Base-by-base conservation (phyloP, 306 rosid species). In the Trifolium pratense region DNA sequence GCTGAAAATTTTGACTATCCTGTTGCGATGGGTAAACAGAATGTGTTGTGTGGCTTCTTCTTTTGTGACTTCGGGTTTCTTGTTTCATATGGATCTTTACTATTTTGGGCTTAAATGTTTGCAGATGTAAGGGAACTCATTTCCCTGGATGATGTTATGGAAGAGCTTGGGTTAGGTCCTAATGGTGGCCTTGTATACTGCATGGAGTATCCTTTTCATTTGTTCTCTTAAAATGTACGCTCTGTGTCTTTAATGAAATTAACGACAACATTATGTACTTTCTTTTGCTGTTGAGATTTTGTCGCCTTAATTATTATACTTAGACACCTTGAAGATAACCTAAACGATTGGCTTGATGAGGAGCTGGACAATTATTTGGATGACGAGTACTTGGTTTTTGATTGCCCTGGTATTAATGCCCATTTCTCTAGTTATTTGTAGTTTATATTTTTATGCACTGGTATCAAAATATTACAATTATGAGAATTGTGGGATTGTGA, bases 1-100 rank as follows among this genome's bases (percentile, higher is more conserved):
- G 98, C 98, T 3, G 98, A 94, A 74, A 85, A 84, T 80, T 94
- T 94, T 71, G 96, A 94, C 83, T 94, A 91, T 81, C 98, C 98
- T 29, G 94, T 94, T 63, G 97, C 91, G 0, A 81, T 89, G 84
- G 98, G 97, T 94, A 79, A 80, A 56, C 42, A 9, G 18, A 45
- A 29, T n/a, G 75, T 26, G 69, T 57, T 26, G 0, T 42, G 64
- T 49, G 26, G 17, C 56, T 62, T 42, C 57, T 69, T 69, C 52
- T 34, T 56, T 53, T 71, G 21, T 1, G 25, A 25, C 31, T 61
- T 63, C 17, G 3, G 23, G 16, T 36, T 25, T 55, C n/a, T 53
- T 11, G 10, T n/a, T 72, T 40, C 16, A 3, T 29, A 29, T 21
- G 62, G 36, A 9, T 51, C 70, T 58, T 29, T 32, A 43, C 53